These are phyloP conservation scores for Dothideomycetidae sp. DNA, from an alignment of 2,329 filamentous ascomycete genomes.

Conservation along the genomic window DNA sequence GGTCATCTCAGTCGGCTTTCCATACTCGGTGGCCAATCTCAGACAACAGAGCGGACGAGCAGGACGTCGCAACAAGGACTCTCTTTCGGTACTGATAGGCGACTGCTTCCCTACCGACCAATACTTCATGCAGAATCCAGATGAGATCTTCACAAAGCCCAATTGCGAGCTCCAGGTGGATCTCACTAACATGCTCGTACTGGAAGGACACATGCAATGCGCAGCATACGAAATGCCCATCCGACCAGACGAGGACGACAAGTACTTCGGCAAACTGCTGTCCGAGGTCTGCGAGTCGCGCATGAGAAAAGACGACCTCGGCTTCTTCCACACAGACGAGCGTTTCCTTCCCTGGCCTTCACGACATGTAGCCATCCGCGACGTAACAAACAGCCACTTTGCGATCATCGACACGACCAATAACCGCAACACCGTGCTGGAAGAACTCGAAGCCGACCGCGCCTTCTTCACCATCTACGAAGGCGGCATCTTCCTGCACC, in stretches of 20 bases:
- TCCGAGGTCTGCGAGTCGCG: conserved; percentile 57
- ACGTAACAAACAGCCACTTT: conserved; percentile 83
- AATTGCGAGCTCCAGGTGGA: conserved; percentile 85
- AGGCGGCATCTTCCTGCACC: conserved; percentile 90
- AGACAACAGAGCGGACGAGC: conserved; percentile 90
- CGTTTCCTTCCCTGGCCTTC: conserved; percentile 77
- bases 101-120: conserved; percentile 86
- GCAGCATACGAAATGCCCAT: conserved; percentile 93
- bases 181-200: conserved; percentile 75
- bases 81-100: conserved; percentile 75
- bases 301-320: conserved; percentile 56
- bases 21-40: conserved; percentile 87
- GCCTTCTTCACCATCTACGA: conserved; percentile 95
- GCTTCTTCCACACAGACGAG: conserved; percentile 81
- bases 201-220: conserved; percentile 91
- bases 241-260: conserved; percentile 54
- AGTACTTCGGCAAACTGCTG: conserved; percentile 68
- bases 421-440: conserved; percentile 68
- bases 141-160: conserved; percentile 82
- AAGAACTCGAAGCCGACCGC: conserved; percentile 91
- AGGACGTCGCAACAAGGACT: conserved; percentile 83
- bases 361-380: conserved; percentile 71
- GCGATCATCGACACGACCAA: conserved; percentile 82
- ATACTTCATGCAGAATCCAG: conserved; percentile 91
- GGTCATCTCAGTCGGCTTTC: conserved; percentile 86